A percentile compares a stretch with the other conserved stretches of the same genome.
Evolutionary conservation across 2,329 filamentous ascomycete genomes (phyloP).

Genomic region (Graphium sp.): DNA sequence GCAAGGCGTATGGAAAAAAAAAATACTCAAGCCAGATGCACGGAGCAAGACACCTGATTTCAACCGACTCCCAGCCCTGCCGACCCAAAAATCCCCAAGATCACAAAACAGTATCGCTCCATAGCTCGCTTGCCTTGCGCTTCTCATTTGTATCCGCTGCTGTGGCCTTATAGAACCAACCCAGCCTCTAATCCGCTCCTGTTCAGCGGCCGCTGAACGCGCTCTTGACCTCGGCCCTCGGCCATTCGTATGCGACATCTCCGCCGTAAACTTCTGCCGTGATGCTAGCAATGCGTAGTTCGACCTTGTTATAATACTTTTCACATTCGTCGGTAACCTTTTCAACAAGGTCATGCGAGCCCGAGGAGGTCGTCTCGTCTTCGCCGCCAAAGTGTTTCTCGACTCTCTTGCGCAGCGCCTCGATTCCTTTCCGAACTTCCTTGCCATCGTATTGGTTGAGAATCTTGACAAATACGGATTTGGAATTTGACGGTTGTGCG

Average conservation of each 20-base stretch:
- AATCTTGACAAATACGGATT: constrained; percentile 71
- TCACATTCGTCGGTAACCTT: constrained; percentile 45
- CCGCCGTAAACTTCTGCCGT: constrained; percentile 48
- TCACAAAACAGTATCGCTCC: too few species aligned
- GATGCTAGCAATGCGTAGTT: constrained; percentile 40
- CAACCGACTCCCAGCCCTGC: too few species aligned
- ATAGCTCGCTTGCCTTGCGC: too few species aligned
- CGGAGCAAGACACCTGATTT: too few species aligned
- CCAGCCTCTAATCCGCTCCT: too few species aligned
- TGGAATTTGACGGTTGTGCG: constrained; percentile 67
- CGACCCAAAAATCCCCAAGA: too few species aligned
- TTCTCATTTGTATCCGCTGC: too few species aligned
- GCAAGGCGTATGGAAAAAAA: too few species aligned
- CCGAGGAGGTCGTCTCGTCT: constrained; percentile 67
- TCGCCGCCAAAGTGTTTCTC: constrained; percentile 95
- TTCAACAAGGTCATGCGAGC: constrained; percentile 40
- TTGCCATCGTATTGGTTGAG: constrained; percentile 65
- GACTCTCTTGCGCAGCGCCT: constrained; percentile 74
- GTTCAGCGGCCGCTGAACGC: constrained; percentile 24
- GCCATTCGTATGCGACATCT: constrained; percentile 49
- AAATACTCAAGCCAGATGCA: too few species aligned
- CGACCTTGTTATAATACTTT: constrained; percentile 43
- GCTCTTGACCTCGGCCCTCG: constrained; percentile 42
- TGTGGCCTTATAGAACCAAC: too few species aligned
- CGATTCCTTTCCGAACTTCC: constrained; percentile 80